Conservation (phyloP, 2,329 filamentous ascomycete genomes). For the Aspergillus neotritici region DNA sequence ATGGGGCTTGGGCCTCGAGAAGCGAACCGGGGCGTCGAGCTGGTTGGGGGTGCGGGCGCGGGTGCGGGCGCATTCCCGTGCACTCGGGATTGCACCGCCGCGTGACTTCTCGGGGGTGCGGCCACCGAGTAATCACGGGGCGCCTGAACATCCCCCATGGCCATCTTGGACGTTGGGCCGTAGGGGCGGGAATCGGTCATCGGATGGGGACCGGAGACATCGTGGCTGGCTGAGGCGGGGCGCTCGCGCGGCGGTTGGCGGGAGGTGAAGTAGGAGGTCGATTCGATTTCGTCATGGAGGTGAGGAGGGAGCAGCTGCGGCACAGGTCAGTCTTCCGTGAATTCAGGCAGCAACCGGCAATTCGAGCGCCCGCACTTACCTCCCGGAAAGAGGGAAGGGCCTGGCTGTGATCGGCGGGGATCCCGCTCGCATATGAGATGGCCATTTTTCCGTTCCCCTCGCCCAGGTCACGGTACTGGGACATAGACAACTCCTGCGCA, state of each 20-base stretch:
- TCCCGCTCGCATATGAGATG: slow-evolving; percentile 33
- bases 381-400: slow-evolving; percentile 36
- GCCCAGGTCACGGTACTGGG: slow-evolving; percentile 27
- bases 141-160: slow-evolving; percentile 14
- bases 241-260: slow-evolving; percentile 27
- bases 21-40: slow-evolving; percentile 16
- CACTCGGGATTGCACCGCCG: slow-evolving; percentile 15
- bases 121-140: slow-evolving; percentile 23
- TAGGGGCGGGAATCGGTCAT: slow-evolving; percentile 19
- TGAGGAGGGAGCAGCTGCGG: slow-evolving; percentile 35
- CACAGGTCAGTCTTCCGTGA: slow-evolving; percentile 7
- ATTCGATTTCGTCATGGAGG: slow-evolving; percentile 40
- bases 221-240: slow-evolving; percentile 23
- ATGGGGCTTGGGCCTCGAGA: slow-evolving; percentile 33
- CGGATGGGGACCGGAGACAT: slow-evolving; percentile 27
- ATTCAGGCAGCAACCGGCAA: not conserved
- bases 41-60: slow-evolving; percentile 1
- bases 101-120: slow-evolving; percentile 17
- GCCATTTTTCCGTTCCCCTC: slow-evolving; percentile 34
- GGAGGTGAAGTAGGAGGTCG: slow-evolving; percentile 29
- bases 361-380: slow-evolving; percentile 19
- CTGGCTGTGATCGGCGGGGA: slow-evolving; percentile 28
- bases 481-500: slow-evolving; percentile 27
- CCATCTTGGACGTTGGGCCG: slow-evolving; percentile 16
- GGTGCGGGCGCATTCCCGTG: slow-evolving; percentile 5